Conservation (phyloP, 2,329 filamentous ascomycete genomes). For the Penicillium sp. region DNA sequence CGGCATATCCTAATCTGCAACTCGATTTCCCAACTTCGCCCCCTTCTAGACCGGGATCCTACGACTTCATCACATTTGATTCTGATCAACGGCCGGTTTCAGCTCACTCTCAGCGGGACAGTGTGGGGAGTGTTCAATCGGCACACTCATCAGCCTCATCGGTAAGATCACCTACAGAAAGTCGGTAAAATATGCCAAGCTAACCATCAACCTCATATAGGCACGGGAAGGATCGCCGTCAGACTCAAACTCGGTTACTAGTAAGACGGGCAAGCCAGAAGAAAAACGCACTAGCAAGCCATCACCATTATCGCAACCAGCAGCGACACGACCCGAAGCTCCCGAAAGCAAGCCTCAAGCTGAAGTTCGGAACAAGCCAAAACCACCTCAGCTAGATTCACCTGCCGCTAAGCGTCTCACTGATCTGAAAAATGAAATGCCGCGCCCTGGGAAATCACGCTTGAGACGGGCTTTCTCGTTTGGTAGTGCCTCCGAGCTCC, state of each 20-base stretch:
- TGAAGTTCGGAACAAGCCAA: constrained; percentile 28
- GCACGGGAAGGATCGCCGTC: constrained; percentile 22
- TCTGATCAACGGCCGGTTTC: constrained; percentile 34
- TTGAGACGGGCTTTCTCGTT: constrained; percentile 93
- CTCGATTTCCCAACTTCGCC: constrained; percentile 35
- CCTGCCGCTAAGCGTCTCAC: constrained; percentile 81
- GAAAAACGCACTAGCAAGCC: constrained; percentile 66
- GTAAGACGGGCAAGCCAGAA: constrained; percentile 58
- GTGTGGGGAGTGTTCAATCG: constrained; percentile 62
- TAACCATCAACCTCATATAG: constrained; percentile 13
- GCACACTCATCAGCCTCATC: constrained; percentile 59
- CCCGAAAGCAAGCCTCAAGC: constrained; percentile 19
- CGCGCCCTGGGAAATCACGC: constrained; percentile 78
- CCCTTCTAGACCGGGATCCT: constrained; percentile 32
- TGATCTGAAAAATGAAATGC: constrained; percentile 78
- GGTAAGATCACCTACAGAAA: constrained; percentile 51
- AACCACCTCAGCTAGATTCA: constrained; percentile 49
- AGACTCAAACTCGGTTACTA: constrained; percentile 23
- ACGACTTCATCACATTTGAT: constrained; percentile 37
- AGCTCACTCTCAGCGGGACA: constrained; percentile 52
- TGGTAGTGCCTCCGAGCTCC: constrained; percentile 87
- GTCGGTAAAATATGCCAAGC: not conserved
- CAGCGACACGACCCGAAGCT: constrained; percentile 47
- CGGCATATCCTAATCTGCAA: constrained; percentile 38
- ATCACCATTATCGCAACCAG: constrained; percentile 72